phyloP scores from a whole-genome alignment of 2,329 filamentous ascomycete genomes.

The Emmonsiellopsis sp. region DNA sequence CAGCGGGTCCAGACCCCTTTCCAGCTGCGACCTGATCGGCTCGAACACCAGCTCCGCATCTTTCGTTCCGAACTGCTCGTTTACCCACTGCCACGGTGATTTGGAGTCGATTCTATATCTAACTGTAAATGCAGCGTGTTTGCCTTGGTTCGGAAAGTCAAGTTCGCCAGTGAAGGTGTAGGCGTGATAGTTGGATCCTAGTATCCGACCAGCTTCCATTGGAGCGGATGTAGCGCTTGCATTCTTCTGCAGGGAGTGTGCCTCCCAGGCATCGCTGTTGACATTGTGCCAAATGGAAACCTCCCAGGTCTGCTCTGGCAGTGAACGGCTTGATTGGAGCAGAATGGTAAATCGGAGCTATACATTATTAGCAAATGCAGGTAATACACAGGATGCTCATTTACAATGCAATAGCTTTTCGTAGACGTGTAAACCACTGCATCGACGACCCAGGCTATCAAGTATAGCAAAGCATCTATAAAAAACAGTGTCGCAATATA shows the following conservation, averaged over 20 bases:
- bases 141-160: conserved; percentile 17
- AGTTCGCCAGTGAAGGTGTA: conserved; percentile 26
- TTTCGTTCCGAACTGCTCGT: conserved; percentile 27
- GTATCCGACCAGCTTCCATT: conserved; percentile 17
- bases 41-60: conserved; percentile 36
- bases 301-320: conserved; percentile 55
- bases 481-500: conserved; percentile 2
- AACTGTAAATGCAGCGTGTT: conserved; percentile 31
- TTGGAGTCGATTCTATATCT: conserved; percentile 31
- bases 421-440: neutral
- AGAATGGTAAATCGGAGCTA: conserved; percentile 56
- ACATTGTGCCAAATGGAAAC: conserved; percentile 67
- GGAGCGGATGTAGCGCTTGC: conserved; percentile 17
- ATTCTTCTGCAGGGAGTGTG: conserved; percentile 44
- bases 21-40: conserved; percentile 12
- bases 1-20: neutral
- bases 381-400: neutral
- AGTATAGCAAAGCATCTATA: neutral
- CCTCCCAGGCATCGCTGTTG: conserved; percentile 46
- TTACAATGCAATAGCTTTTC: neutral
- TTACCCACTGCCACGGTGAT: conserved; percentile 36
- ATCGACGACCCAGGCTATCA: neutral
- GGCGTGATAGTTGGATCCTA: conserved; percentile 19
- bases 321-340: conserved; percentile 53
- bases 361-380: conserved; percentile 11